Evolutionary conservation across 495 filamentous ascomycete genomes (phyloP), one percentile per base, ranked within the genome.

Genomic region (Tetracladium setigerum): DNA sequence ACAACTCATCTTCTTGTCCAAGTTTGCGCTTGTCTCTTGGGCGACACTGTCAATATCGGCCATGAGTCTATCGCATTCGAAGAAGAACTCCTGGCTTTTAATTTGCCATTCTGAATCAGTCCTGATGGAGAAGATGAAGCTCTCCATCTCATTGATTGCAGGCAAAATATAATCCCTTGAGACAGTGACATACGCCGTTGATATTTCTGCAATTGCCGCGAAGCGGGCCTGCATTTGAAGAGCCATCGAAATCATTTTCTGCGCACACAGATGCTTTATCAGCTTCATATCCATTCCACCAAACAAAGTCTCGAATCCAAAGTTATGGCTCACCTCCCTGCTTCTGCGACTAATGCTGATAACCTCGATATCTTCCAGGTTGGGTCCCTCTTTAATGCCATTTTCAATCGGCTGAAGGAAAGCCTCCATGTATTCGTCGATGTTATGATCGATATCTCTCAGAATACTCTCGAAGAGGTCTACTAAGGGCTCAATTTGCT

Each of bases 261-360:
- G 9, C 15, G 36, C 8, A 38, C 8, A 9, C n/a, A n/a, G n/a
- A n/a, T n/a, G n/a, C n/a, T n/a, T n/a, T n/a, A n/a, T n/a, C n/a
- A n/a, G n/a, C n/a, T n/a, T n/a, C n/a, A n/a, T n/a, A n/a, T n/a
- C n/a, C n/a, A n/a, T n/a, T n/a, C n/a, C n/a, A n/a, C n/a, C n/a
- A n/a, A n/a, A n/a, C n/a, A n/a, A n/a, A n/a, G n/a, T n/a, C n/a
- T n/a, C n/a, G n/a, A n/a, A n/a, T n/a, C n/a, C n/a, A n/a, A n/a
- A n/a, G n/a, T n/a, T n/a, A n/a, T n/a, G n/a, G n/a, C 38, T 12
- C 7, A 44, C 41, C 41, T 44, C 27, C 22, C 33, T 44, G 22
- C 41, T 44, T 6, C 41, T 31, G 8, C 22, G 22, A 8, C 18
- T 44, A 15, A 44, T 4, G 18, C 15, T 44, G 14, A 44, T 4